Evolutionary conservation across 805 yeast species (phyloP).

Genomic region (Candida berthetii): DNA sequence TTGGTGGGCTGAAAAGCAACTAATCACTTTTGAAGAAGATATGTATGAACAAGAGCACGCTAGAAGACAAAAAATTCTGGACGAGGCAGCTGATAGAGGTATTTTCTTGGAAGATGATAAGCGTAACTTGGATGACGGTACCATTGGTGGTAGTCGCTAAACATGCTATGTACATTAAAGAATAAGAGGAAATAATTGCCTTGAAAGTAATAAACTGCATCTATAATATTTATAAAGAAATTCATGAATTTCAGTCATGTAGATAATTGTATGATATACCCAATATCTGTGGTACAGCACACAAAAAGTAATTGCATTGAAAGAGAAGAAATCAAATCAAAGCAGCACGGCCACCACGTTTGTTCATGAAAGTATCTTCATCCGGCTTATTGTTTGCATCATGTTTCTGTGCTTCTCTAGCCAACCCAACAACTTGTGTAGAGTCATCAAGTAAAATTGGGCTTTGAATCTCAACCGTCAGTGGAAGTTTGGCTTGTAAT

Average conservation of each 20-base stretch:
- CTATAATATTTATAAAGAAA: too few relatives aligned
- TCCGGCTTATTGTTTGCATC: conserved; percentile 2
- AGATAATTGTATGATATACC: too few relatives aligned
- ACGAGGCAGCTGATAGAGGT: conserved; percentile 41
- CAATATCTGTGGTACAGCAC: too few relatives aligned
- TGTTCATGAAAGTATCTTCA: conserved; percentile 14
- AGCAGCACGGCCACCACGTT: background rate
- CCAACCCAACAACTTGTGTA: conserved; percentile 11
- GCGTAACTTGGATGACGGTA: conserved; percentile 6
- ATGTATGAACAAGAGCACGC: conserved; percentile 24
- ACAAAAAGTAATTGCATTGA: too few relatives aligned
- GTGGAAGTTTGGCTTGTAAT: background rate
- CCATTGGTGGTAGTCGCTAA: background rate
- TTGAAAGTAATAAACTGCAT: too few relatives aligned
- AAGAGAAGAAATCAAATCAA: too few relatives aligned
- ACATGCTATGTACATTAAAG: too few relatives aligned
- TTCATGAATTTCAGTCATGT: too few relatives aligned
- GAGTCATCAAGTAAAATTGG: conserved; percentile 12
- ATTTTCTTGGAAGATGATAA: conserved; percentile 31
- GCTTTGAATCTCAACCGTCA: background rate
- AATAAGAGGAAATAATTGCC: too few relatives aligned
- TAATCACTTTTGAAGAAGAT: conserved; percentile 27
- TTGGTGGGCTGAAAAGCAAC: conserved; percentile 35
- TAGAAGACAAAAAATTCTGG: conserved; percentile 29
- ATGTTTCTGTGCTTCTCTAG: conserved; percentile 14